These are phyloP conservation scores for Auxenochlorella pyrenoidosa DNA, from an alignment of 139 green algal genomes.

Conservation along the genomic window DNA sequence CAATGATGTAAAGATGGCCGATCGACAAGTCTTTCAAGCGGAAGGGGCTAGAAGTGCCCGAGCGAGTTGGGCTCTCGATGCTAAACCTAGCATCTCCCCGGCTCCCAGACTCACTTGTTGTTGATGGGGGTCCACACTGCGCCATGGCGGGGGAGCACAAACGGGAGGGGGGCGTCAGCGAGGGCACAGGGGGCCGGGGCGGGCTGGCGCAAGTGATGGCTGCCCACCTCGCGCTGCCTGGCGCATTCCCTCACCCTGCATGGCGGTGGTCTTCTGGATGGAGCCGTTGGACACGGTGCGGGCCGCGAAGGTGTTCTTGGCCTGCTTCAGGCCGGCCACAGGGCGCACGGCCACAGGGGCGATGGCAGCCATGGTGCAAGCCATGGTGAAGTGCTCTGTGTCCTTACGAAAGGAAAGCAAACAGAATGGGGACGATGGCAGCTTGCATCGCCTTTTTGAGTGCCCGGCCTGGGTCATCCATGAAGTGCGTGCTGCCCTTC, in stretches of 20 bases:
- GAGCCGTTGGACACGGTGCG: constrained; percentile 42
- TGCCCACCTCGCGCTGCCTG: not conserved
- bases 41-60: no score
- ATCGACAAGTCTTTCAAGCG: not conserved
- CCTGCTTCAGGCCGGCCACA: constrained; percentile 28
- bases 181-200: not conserved
- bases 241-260: constrained; percentile 34
- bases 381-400: constrained; percentile 28
- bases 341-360: constrained; percentile 31
- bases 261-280: constrained; percentile 49
- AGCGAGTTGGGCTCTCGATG: not conserved
- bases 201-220: not conserved
- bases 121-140: constrained; percentile 58
- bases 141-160: not conserved
- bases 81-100: not conserved
- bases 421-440: not conserved
- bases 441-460: not conserved
- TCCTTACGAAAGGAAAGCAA: no score
- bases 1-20: not conserved
- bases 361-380: constrained; percentile 38
- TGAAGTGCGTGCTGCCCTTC: no score
- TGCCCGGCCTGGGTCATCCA: not conserved
- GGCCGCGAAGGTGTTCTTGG: constrained; percentile 43
- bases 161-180: not conserved
- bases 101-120: constrained; percentile 60